Base-by-base conservation (phyloP, 2,329 filamentous ascomycete genomes). In the Neocatenulostroma microsporum region DNA sequence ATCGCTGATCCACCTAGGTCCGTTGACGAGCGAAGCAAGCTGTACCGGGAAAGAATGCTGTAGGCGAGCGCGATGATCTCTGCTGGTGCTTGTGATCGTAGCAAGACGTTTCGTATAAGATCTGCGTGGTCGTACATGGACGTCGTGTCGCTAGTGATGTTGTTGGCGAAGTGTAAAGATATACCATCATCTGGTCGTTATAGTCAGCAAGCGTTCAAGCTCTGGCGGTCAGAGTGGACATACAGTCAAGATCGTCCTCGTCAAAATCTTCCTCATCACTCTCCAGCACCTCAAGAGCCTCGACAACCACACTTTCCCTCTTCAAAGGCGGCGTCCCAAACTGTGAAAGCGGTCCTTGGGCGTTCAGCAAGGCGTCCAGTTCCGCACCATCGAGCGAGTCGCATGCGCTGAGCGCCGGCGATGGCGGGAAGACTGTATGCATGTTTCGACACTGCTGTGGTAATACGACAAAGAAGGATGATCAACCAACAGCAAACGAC, bases 341-440 rank as follows among this genome's bases (percentile, higher is more conserved):
- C 21, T 44, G 41, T n/a, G 54, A 56, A 28, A 60, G 41, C 18
- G 34, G 33, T 30, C 50, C 49, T 39, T 54, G 47, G 5, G 47
- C 36, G 17, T 48, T 50, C 21, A 58, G 48, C 23, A 50, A 57
- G 8, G 55, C 55, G 33, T 60, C 55, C 21, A 58, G 45, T 32
- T 56, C 54, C 11, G 55, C 50, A 29, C 44, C 50, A 33, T 47
- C 51, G 14, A 58, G 45, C 21, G 50, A 52, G 29, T 57, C 53
- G 44, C 47, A 53, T 17, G 39, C 40, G 42, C 54, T 58, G n/a
- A 49, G 44, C 8, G 51, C 45, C 14, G 54, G 54, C 24, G 55
- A 57, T 21, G 50, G 46, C 14, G 48, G 51, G 18, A 40, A n/a
- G n/a, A n/a, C n/a, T n/a, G n/a, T n/a, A n/a, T n/a, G n/a, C n/a